Percentiles rank a stretch among this genome's conserved stretches.
phyloP scores from a whole-genome alignment of 2,329 filamentous ascomycete genomes.

The Cryphonectria carpinicola region DNA sequence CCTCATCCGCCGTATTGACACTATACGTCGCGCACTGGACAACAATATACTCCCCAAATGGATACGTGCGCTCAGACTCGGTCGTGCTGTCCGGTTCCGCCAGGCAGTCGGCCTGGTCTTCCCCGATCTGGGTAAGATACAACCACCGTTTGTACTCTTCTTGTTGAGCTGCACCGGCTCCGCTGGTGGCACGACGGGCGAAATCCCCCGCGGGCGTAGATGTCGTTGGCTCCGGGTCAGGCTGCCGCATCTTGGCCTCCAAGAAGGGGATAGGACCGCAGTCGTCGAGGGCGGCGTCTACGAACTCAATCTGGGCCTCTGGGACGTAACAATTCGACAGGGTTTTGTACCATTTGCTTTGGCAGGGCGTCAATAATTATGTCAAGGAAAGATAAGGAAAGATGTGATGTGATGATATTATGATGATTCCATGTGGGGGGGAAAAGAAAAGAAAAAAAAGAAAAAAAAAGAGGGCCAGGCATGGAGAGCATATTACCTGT shows the following conservation, averaged over 20 bases:
- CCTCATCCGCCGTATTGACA: constrained; percentile 3
- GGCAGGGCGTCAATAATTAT: neutral
- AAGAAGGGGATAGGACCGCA: constrained; percentile 28
- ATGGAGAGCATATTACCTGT: constrained; percentile 9
- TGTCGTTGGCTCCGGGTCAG: constrained; percentile 11
- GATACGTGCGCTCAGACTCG: neutral
- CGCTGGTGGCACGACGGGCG: neutral
- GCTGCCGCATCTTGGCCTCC: constrained; percentile 27
- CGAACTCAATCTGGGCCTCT: constrained; percentile 21
- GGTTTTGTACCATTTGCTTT: constrained; percentile 27
- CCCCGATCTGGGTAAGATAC: constrained; percentile 24
- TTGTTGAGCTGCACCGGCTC: too few relatives aligned
- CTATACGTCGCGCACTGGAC: constrained; percentile 27
- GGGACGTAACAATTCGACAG: constrained; percentile 28
- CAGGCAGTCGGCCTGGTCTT: constrained; percentile 17
- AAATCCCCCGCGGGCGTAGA: neutral
- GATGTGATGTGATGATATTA: neutral
- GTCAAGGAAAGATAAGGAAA: neutral
- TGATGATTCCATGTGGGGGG: too few relatives aligned
- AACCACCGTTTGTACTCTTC: constrained; percentile 21
- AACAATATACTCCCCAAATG: constrained; percentile 21
- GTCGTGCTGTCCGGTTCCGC: constrained; percentile 19
- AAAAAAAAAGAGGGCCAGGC: neutral
- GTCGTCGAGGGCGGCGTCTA: constrained; percentile 18
- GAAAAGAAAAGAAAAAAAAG: too few relatives aligned